Conservation (phyloP, 2,329 filamentous ascomycete genomes). For the Colletotrichum higginsianum region DNA sequence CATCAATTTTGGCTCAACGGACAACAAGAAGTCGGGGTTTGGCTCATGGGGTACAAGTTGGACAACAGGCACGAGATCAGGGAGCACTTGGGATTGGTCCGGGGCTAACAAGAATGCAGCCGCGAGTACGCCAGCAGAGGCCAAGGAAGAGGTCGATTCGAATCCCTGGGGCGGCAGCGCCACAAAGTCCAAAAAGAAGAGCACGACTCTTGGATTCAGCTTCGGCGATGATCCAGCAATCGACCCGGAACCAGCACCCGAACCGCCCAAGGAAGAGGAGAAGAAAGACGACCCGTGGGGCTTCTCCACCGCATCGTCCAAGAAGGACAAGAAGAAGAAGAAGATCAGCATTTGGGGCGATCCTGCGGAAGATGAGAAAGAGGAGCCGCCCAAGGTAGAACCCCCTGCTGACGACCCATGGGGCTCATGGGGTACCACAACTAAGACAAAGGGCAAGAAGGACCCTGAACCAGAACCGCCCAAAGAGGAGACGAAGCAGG, state of each 20-base stretch:
- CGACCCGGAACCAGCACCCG: conserved; percentile 31
- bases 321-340: conserved; percentile 63
- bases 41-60: conserved; percentile 74
- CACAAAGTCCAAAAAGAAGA: conserved; percentile 66
- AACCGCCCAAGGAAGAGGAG: conserved; percentile 49
- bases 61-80: conserved; percentile 60
- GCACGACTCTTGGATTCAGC: conserved; percentile 63
- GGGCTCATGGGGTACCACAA: conserved; percentile 54
- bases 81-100: conserved; percentile 60
- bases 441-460: conserved; percentile 58
- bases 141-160: conserved; percentile 58
- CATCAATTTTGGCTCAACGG: conserved; percentile 66
- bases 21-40: conserved; percentile 61
- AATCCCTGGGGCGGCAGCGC: conserved; percentile 66
- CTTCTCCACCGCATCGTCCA: conserved; percentile 50
- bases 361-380: conserved; percentile 52
- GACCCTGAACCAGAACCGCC: conserved; percentile 52
- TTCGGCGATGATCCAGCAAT: conserved; percentile 52
- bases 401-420: conserved; percentile 42
- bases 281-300: conserved; percentile 55
- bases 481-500: conserved; percentile 36
- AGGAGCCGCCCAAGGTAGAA: conserved; percentile 45
- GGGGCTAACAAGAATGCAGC: conserved; percentile 52
- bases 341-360: conserved; percentile 56
- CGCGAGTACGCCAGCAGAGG: conserved; percentile 53